Evolutionary conservation across 78 protist species (phyloP), one percentile per base, ranked within the genome.

Genomic region (Diacronema lutheri): DNA sequence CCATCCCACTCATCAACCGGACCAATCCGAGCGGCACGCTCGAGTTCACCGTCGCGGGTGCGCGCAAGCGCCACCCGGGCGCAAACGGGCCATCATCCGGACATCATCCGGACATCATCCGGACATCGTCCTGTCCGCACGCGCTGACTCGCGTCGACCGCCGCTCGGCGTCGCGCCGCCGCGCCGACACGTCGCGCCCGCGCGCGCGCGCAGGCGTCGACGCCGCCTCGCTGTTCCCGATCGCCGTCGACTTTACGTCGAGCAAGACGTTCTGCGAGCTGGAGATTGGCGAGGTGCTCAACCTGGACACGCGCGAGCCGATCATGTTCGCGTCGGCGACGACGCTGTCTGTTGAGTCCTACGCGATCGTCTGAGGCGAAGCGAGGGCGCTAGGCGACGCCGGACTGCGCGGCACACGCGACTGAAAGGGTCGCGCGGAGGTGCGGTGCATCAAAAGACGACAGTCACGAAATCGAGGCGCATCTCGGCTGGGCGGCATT

Each of bases 191-290:
- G n/a, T n/a, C n/a, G 33, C 33, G 29, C 33, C 29, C 26, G 35
- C 13, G 82, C 6, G 65, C n/a, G 44, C 69, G 19, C 13, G 7
- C 84, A 33, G 82, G 23, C n/a, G 76, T 31, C 26, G 82, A 85
- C 73, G 72, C 86, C 0, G 72, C 81, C 40, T n/a, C 64, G 11
- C 84, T 90, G 85, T 92, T 92, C 89, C 95, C 95, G 41, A 84
- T 92, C 82, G 2, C 0, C 37, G 84, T 86, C 80, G 19, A 23
- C 64, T 92, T 90, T 46, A 12, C 46, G 46, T 56, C 90, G 71
- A 0, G 56, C 31, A 20, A 33, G 1, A 85, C 74, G 38, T 0
- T 85, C 26, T 73, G 80, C 35, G 83, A 60, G n/a, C 14, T 85
- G 26, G 40, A 50, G 35, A 19, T 50, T 9, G 46, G 10, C 21